Conservation (phyloP, 169 alveolate genomes). For the Eimeria necatrix region DNA sequence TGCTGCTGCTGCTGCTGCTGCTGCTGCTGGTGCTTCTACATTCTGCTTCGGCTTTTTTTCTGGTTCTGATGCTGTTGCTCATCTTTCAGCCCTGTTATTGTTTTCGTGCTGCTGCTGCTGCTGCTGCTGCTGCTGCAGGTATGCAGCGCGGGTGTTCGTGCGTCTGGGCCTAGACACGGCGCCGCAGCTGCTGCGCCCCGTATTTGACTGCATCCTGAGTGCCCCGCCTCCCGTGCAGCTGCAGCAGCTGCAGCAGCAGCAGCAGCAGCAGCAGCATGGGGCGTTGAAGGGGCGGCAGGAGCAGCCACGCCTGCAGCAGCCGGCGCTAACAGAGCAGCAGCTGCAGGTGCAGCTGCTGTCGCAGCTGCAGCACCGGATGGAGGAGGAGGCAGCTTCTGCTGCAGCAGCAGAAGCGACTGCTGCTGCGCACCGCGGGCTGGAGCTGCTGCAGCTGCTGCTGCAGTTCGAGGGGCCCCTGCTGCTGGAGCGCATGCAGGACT, state of each 20-base stretch:
- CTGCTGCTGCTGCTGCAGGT: neutral
- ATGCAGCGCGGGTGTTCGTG: slow-evolving; percentile 72
- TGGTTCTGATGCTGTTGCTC: neutral
- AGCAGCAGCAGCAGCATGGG: neutral
- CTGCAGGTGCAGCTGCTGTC: neutral
- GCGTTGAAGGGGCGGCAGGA: slow-evolving; percentile 22
- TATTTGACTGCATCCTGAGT: slow-evolving; percentile 33
- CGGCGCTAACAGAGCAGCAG: neutral
- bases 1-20: slow-evolving; percentile 43
- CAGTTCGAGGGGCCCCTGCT: slow-evolving; percentile 71
- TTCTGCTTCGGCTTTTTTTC: neutral
- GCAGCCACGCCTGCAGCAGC: neutral
- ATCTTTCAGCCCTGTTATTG: neutral
- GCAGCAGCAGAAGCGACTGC: slow-evolving; percentile 55
- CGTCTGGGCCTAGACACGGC: slow-evolving; percentile 9
- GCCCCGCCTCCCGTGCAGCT: slow-evolving; percentile 28
- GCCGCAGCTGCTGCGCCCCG: slow-evolving; percentile 62
- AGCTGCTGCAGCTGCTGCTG: slow-evolving; percentile 61
- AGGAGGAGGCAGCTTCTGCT: neutral
- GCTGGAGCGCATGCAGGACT: slow-evolving; percentile 60
- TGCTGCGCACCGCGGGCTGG: neutral
- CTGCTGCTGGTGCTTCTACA: neutral
- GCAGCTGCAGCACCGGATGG: neutral
- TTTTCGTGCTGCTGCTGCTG: slow-evolving; percentile 5
- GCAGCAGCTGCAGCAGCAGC: slow-evolving; percentile 31